phyloP scores from a whole-genome alignment of 2,329 filamentous ascomycete genomes.

The Fusarium annulatum region DNA sequence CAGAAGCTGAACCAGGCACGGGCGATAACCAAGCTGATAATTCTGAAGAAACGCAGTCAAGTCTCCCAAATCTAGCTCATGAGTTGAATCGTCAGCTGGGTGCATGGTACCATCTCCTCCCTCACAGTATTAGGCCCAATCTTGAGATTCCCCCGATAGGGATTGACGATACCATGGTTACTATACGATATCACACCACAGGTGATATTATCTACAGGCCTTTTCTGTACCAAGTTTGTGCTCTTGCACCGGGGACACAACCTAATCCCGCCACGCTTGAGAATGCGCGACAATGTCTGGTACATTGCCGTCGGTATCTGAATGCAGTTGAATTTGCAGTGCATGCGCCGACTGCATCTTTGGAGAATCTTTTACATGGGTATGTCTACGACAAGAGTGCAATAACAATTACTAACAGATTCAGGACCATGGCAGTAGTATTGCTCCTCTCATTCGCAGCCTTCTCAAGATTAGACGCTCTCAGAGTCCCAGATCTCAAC shows the following conservation, averaged over 20 bases:
- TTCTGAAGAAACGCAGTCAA: slow-evolving; percentile 12
- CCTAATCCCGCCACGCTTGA: slow-evolving; percentile 14
- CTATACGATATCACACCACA: slow-evolving; percentile 32
- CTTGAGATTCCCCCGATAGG: slow-evolving; percentile 9
- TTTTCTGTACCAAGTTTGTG: slow-evolving; percentile 33
- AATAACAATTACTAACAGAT: neutral
- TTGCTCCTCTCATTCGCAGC: slow-evolving; percentile 33
- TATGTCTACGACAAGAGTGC: neutral
- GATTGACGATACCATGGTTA: slow-evolving; percentile 32
- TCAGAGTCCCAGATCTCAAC: slow-evolving; percentile 31
- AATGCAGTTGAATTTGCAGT: slow-evolving; percentile 31
- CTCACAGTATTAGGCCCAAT: slow-evolving; percentile 30
- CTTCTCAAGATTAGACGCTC: slow-evolving; percentile 20
- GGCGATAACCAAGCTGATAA: neutral
- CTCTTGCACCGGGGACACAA: neutral
- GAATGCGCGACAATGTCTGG: slow-evolving; percentile 32
- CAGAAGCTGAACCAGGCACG: slow-evolving; percentile 27
- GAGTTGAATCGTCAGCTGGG: slow-evolving; percentile 33
- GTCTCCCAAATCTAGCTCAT: slow-evolving; percentile 16
- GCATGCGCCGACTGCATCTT: slow-evolving; percentile 8
- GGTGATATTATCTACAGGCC: slow-evolving; percentile 36
- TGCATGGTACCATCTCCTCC: slow-evolving; percentile 36
- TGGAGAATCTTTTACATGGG: slow-evolving; percentile 36
- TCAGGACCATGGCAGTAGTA: slow-evolving; percentile 33
- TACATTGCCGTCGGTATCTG: slow-evolving; percentile 29